Base-by-base conservation (phyloP, 2,329 filamentous ascomycete species). In the Shiraia sp. region DNA sequence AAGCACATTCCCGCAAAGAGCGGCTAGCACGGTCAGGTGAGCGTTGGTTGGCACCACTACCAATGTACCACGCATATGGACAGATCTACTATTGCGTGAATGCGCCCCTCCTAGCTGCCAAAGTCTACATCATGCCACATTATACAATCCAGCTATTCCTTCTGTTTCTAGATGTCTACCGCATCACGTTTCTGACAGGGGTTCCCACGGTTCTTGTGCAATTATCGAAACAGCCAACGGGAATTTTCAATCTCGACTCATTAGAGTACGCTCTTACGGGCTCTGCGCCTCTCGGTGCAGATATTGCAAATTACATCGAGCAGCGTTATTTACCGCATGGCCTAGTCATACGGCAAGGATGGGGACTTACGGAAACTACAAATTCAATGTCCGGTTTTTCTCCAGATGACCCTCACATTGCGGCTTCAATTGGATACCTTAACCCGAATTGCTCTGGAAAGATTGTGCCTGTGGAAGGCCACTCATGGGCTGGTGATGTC, bases 251-350 rank as follows among this genome's bases (percentile, higher is more conserved):
- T 66, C 75, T 96, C 23, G 82, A 80, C 5, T 83, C 79, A 4
- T 58, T 83, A 2, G 67, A 68, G 26, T 70, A 76, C 1, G 80
- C 83, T 59, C 75, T 74, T 1, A 78, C 74, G 5, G 81, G 81
- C 7, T 80, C 80, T 0, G 81, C 81, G 0, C 81, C 80, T 1
- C 49, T 81, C 14, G 74, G 75, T 30, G 72, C 73, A 36, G 0
- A 74, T 95, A 29, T 90, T 88, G 0, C 73, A 76, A 24, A 88
- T 95, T 45, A 78, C 96, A 3, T 86, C 90, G 27, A 1, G 80
- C 88, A 43, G 79, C 81, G 6, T 79, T 91, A 3, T 89, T 87
- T 75, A 69, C 79, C 16, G 81, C 89, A 6, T 61, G 3, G 61
- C 72, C 0, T 76, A 79, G 51, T 67, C 65, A 2, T 59, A 71